Base-by-base conservation (phyloP, 192 early-diverging fungal species). In the Backusella westeae region DNA sequence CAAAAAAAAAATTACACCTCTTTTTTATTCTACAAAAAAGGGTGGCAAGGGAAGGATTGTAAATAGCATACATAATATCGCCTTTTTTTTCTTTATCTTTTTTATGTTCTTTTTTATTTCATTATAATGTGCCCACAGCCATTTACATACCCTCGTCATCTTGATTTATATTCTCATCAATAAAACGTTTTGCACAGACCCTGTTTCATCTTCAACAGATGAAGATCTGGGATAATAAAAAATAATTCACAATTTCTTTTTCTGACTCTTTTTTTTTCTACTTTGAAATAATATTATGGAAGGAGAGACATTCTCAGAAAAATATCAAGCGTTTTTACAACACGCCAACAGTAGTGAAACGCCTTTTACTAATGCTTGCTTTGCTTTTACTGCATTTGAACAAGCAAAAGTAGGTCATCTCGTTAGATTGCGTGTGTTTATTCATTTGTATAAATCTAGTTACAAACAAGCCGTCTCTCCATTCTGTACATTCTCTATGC, bases 401-500 rank as follows among this genome's bases (percentile, higher is more conserved):
- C 19, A 36, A 53, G 17, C 72, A 59, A 56, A 10, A 34, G 72
- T 73, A 73, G 63, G 14, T 17, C 15, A 3, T 4, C 12, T 17
- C 10, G 2, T 17, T 44, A 15, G 17, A 35, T 34, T 14, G 6
- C 15, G 21, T 34, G 26, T 7, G n/a, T 65, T 35, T 65, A 3
- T 74, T 56, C 23, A 39, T 39, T 39, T 39, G 9, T 39, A 0
- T 44, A 9, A 1, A 12, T 67, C 42, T 41, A 65, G 14, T 67
- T 59, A 12, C 39, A 26, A 46, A 67, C 36, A 7, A 26, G 41
- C 1, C 76, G 76, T 38, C 34, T 77, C 7, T 41, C 39, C 1
- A 63, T 72, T 19, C 76, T 77, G 0, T 77, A 77, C 17, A 77
- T 72, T 34, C 39, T 77, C 17, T 67, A 77, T 35, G 76, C 53